Conservation (phyloP, 2,329 filamentous ascomycete genomes). For the Aureobasidium sp. region DNA sequence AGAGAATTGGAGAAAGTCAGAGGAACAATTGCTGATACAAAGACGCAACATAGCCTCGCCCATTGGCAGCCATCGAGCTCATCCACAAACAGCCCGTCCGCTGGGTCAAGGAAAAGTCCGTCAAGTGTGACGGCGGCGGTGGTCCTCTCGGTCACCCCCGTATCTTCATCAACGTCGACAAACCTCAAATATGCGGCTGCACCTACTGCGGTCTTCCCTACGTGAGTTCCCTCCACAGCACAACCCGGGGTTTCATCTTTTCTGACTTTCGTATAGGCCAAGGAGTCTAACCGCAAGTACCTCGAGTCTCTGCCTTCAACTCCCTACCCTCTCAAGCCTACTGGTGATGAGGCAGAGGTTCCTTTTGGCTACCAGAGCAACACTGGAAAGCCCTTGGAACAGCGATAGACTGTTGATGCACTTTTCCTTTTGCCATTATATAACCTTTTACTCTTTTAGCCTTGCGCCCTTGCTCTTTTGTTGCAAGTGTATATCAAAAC, state of each 20-base stretch:
- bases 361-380: constrained; percentile 45
- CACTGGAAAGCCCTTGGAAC: constrained; percentile 50
- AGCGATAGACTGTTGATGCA: constrained; percentile 40
- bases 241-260: too few relatives aligned
- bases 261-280: constrained; percentile 50
- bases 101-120: constrained; percentile 76
- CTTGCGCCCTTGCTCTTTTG: background rate
- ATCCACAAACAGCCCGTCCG: constrained; percentile 92
- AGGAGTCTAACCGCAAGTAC: constrained; percentile 78
- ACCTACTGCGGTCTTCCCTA: constrained; percentile 90
- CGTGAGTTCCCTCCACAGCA: too few relatives aligned
- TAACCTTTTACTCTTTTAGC: background rate
- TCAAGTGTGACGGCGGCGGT: constrained; percentile 86
- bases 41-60: constrained; percentile 58
- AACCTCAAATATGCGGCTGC: constrained; percentile 85
- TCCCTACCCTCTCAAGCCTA: constrained; percentile 63
- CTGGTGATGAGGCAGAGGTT: constrained; percentile 50
- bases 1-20: too few relatives aligned
- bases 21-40: background rate
- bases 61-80: constrained; percentile 83
- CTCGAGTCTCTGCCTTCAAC: constrained; percentile 74
- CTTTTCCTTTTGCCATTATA: background rate
- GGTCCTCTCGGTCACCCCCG: constrained; percentile 83
- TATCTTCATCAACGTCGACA: constrained; percentile 97
- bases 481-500: background rate